phyloP scores from a whole-genome alignment of 2,329 filamentous ascomycete species.

The Fusarium burgessii region DNA sequence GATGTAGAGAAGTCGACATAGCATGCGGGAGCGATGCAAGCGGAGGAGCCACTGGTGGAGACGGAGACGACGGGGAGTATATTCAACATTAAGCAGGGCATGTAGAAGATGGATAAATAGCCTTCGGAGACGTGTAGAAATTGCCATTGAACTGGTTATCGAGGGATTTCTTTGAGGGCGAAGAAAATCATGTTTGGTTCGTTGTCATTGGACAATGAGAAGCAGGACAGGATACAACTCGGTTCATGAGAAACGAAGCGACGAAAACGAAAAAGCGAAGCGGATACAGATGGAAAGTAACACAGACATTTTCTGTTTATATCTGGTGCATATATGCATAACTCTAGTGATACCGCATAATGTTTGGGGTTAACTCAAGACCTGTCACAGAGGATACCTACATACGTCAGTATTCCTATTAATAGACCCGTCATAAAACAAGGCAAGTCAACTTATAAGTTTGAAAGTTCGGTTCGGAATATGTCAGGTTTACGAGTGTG shows the following conservation, averaged over 20 bases:
- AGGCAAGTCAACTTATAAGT: background rate
- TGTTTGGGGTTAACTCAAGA: background rate
- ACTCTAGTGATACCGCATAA: background rate
- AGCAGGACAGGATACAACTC: constrained; percentile 21
- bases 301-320: background rate
- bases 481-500: background rate
- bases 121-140: constrained; percentile 12
- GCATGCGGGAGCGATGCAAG: constrained; percentile 14
- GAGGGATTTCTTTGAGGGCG: constrained; percentile 9
- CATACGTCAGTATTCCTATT: background rate
- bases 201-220: constrained; percentile 12
- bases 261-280: constrained; percentile 25
- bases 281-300: constrained; percentile 9
- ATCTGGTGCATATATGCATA: constrained; percentile 3
- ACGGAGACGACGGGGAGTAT: constrained; percentile 5
- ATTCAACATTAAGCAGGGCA: constrained; percentile 40
- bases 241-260: constrained; percentile 38
- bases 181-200: background rate
- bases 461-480: constrained; percentile 22
- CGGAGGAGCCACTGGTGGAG: constrained; percentile 15
- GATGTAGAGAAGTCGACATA: constrained; percentile 46
- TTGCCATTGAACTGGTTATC: constrained; percentile 11
- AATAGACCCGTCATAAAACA: constrained; percentile 2
- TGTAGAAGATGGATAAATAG: constrained; percentile 30
- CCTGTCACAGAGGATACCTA: background rate